Conservation (phyloP, 2,329 filamentous ascomycete genomes). For the Calonectria ilicicola region DNA sequence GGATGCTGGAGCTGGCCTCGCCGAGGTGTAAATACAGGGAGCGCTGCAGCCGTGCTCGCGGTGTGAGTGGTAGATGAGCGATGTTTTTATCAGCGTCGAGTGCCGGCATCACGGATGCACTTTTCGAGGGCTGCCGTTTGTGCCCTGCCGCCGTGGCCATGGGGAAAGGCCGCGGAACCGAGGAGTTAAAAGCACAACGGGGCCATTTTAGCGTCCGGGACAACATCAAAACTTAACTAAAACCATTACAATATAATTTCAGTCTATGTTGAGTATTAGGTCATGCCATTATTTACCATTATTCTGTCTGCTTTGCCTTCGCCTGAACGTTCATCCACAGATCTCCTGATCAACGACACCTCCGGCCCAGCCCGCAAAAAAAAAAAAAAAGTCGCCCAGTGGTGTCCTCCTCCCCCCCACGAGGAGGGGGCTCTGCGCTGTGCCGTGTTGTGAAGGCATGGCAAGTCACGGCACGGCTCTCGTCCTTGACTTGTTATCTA, state of each 20-base stretch:
- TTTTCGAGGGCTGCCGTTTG: background rate
- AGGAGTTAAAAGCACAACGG: background rate
- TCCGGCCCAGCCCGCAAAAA: background rate
- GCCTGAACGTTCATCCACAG: background rate
- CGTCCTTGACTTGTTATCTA: background rate
- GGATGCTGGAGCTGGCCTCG: background rate
- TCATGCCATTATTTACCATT: background rate
- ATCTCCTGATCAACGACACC: background rate
- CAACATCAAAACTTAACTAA: background rate
- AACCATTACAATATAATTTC: slow-evolving; percentile 8
- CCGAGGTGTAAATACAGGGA: background rate
- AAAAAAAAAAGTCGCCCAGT: background rate
- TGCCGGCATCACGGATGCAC: background rate
- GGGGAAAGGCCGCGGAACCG: background rate
- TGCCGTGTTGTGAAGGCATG: background rate
- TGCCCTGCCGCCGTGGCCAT: background rate
- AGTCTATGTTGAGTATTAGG: background rate
- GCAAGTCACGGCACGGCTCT: background rate
- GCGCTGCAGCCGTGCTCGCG: background rate
- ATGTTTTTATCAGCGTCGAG: background rate
- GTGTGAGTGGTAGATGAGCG: background rate
- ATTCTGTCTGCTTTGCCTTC: background rate
- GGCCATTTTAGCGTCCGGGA: background rate
- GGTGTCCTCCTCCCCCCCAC: background rate
- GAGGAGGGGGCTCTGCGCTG: background rate